phyloP scores from a whole-genome alignment of 2,329 filamentous ascomycete species.

The Cordyceps tenuipes region DNA sequence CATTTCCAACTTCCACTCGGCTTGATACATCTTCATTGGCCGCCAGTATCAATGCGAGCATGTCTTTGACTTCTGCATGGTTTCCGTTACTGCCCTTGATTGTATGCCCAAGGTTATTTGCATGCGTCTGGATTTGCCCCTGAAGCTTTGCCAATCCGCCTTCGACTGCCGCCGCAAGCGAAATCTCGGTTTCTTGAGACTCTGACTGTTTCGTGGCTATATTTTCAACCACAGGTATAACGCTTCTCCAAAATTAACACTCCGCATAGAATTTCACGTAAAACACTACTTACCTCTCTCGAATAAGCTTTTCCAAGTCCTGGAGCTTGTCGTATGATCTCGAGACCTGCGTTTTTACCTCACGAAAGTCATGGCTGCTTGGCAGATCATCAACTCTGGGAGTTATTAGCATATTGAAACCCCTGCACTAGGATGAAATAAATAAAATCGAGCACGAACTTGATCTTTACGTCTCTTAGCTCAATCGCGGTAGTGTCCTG shows the following conservation, averaged over 20 bases:
- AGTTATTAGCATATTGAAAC: not conserved
- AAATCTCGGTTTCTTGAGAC: not conserved
- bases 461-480: not conserved
- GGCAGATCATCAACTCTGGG: not conserved
- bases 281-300: not conserved
- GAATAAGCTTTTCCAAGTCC: not conserved
- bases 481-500: constrained; percentile 1
- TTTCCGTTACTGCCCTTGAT: not conserved
- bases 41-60: not conserved
- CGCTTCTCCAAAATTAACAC: not conserved
- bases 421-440: not conserved
- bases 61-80: not conserved
- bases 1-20: not conserved
- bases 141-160: not conserved
- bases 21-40: not conserved
- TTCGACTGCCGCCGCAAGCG: not conserved
- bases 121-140: not conserved
- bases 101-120: not conserved
- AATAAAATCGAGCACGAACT: not conserved
- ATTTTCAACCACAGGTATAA: not conserved
- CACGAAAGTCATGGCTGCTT: not conserved
- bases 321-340: not conserved
- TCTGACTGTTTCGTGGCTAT: not conserved
- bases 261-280: not conserved
- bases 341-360: not conserved